A percentile compares a stretch with the other conserved stretches of the same genome.
Evolutionary conservation across 2,329 filamentous ascomycete species (phyloP).

Genomic region (Rhinocladiella mackenziei): DNA sequence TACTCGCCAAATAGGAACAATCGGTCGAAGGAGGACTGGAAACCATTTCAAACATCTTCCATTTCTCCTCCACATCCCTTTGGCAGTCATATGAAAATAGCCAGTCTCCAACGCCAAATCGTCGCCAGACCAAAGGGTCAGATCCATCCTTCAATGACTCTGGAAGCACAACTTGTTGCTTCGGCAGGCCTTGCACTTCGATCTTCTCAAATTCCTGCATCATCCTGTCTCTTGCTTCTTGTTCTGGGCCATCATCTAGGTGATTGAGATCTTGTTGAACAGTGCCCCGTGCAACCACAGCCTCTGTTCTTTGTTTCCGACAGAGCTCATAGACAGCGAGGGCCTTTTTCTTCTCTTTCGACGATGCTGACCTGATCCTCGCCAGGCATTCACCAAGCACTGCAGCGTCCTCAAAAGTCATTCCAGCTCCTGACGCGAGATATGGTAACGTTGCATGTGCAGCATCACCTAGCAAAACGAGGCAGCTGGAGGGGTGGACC

Average conservation of each 20-base stretch:
- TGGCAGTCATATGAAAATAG: slow-evolving; percentile 2
- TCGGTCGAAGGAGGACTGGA: no score
- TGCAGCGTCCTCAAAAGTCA: slow-evolving; percentile 33
- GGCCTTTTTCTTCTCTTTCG: slow-evolving; percentile 33
- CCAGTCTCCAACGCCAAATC: slow-evolving; percentile 11
- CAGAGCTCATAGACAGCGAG: slow-evolving; percentile 37
- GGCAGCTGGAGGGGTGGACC: slow-evolving; percentile 13
- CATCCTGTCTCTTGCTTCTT: slow-evolving; percentile 39
- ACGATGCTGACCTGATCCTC: slow-evolving; percentile 31
- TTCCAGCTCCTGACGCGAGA: slow-evolving; percentile 33
- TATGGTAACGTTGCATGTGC: slow-evolving; percentile 46
- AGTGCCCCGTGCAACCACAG: slow-evolving; percentile 35
- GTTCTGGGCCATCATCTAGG: slow-evolving; percentile 38
- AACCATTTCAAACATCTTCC: no score
- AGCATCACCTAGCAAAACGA: slow-evolving; percentile 40
- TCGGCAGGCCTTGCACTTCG: not conserved
- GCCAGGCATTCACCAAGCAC: slow-evolving; percentile 34
- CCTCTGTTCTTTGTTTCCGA: slow-evolving; percentile 39
- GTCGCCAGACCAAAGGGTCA: slow-evolving; percentile 11
- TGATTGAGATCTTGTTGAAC: slow-evolving; percentile 38
- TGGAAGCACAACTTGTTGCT: not conserved
- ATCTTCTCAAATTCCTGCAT: slow-evolving; percentile 9
- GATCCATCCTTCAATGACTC: not conserved
- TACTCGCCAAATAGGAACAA: no score
- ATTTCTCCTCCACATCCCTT: not conserved